phyloP scores from a whole-genome alignment of 2,329 filamentous ascomycete genomes.

The Myriosclerotinia scirpicola region DNA sequence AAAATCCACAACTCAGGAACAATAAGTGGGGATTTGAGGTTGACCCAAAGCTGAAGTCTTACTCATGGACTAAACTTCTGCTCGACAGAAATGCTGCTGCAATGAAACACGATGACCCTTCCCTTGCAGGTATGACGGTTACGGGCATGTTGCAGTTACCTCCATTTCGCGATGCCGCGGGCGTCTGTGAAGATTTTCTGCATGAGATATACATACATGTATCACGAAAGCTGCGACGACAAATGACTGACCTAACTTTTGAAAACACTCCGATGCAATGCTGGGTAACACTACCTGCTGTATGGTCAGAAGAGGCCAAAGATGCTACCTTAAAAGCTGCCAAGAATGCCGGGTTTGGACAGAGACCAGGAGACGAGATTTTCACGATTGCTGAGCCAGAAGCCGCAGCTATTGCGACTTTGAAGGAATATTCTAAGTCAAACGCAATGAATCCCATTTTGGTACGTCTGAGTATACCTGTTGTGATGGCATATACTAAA shows the following conservation, averaged over 20 bases:
- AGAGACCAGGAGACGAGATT: constrained; percentile 27
- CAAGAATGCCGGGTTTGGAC: constrained; percentile 31
- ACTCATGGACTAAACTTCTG: constrained; percentile 37
- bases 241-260: constrained; percentile 26
- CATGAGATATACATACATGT: constrained; percentile 29
- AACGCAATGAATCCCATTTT: constrained; percentile 26
- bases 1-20: constrained; percentile 24
- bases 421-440: constrained; percentile 25
- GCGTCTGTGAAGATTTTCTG: constrained; percentile 34
- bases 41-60: constrained; percentile 29
- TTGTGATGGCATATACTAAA: not conserved
- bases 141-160: constrained; percentile 28
- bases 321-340: constrained; percentile 33
- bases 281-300: constrained; percentile 36
- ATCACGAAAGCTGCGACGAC: constrained; percentile 17
- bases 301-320: constrained; percentile 36
- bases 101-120: constrained; percentile 29
- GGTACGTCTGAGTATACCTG: constrained; percentile 19
- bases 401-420: constrained; percentile 33
- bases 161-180: constrained; percentile 26
- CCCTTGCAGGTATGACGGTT: constrained; percentile 23
- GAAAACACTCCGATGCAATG: constrained; percentile 31
- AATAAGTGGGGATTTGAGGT: constrained; percentile 37
- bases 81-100: constrained; percentile 31
- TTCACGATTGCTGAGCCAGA: constrained; percentile 37